Base-by-base conservation (phyloP, 2,329 filamentous ascomycete genomes). In the Plenodomus biglobosus region DNA sequence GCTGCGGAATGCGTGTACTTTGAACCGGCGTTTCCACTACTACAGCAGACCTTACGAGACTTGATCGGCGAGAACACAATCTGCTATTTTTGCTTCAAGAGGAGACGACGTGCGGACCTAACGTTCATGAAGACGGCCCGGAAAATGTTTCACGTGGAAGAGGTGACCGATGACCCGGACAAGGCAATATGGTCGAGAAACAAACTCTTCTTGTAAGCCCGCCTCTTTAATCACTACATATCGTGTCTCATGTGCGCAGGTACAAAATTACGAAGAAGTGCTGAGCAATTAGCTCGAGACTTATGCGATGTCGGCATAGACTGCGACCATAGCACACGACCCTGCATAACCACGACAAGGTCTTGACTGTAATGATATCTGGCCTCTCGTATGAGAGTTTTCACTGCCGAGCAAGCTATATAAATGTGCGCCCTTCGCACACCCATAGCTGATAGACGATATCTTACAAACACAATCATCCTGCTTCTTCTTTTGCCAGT, bases 1-100 rank as follows among this genome's bases (percentile, higher is more conserved):
- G 94, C 94, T 3, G 92, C 92, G 35, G 94, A 97, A 72, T 97
- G 92, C 73, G 91, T 96, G 40, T 99, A 97, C 76, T 95, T 95
- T 71, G 94, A 97, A 73, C 91, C 92, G 2, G 90, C 94, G 1
- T 97, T 97, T 66, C 92, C 92, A 22, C 78, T 96, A 27, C 80
- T 99, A 39, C 81, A 94, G 65, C 76, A 84, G 55, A 97, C 92
- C 5, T 75, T 97, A 56, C 77, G 82, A 50, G 84, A 88, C 54
- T 78, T 96, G 40, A 78, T 96, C 56, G 80, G 82, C 15, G 80
- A 79, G 3, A 68, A 78, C 8, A 83, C 83, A 0, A 71, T 91
- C 37, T 91, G 86, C 70, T 86, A 87, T 18, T 97, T 99, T 74
- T 96, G 92, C 76, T 96, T 95, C 79, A 97, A 96, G 79, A 92